Evolutionary conservation across 345 rosid genomes (phyloP), one percentile per base, ranked within the genome.

Genomic region (Heritiera littoralis): DNA sequence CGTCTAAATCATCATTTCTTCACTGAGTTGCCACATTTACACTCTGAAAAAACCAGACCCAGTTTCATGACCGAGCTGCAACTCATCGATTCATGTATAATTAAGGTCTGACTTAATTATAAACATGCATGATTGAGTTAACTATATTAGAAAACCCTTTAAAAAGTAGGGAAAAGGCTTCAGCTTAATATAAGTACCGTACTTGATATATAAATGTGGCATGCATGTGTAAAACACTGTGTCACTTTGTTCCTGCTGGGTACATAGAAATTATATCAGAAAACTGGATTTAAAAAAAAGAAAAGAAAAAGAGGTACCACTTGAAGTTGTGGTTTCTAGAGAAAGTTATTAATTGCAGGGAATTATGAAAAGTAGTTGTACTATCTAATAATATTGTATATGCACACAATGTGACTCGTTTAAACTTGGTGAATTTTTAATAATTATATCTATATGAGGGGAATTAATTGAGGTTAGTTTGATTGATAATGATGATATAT

Each of bases 1-100:
- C 60, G 64, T 67, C 74, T 59, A 71, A 79, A 81, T 75, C 82
- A 79, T 88, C 75, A 74, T 84, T 77, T 84, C 70, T 75, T 82
- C 81, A 35, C 38, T 41, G 38, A 65, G 74, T 54, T 77, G 80
- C 73, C 80, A 66, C 61, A 20, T 43, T 5, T 52, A 77, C 0
- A 41, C 18, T 6, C 17, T 43, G 28, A 12, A 15, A 46, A 46
- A 46, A 30, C 17, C 59, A 76, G 66, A 48, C 28, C 18, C 48
- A 35, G 46, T 68, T 56, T 41, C 45, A 69, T 28, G 38, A 28
- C n/a, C 30, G 54, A 66, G 72, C 13, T 48, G 43, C 60, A 63
- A 3, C 58, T 59, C 69, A 48, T 69, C 38, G 46, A 78, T 70
- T 78, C 58, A 60, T 71, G 28, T 45, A 79, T 72, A 64, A 38